Conservation (phyloP, 169 alveolate species). For the Cryptosporidium xiaoi region DNA sequence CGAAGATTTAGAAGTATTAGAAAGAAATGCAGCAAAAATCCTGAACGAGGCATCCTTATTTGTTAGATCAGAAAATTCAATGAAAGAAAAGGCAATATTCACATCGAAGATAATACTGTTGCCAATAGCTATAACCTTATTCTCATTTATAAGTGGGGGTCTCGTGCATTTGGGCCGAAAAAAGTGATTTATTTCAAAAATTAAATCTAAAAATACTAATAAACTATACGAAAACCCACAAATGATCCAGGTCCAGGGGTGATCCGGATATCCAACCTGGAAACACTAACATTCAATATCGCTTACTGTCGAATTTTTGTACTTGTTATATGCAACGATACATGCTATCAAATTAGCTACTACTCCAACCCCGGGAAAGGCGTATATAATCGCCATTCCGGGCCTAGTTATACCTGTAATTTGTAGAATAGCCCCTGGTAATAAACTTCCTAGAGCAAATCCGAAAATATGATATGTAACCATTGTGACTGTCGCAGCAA, state of each 20-base stretch:
- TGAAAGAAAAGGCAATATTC: background rate
- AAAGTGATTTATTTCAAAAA: too few species aligned
- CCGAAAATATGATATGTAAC: conserved; percentile 66
- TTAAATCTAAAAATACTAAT: too few species aligned
- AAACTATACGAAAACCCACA: too few species aligned
- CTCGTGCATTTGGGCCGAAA: too few species aligned
- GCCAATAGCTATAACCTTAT: too few species aligned
- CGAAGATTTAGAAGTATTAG: conserved; percentile 27
- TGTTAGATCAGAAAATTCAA: background rate
- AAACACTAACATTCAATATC: too few species aligned
- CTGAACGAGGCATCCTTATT: background rate
- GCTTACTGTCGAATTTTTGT: background rate
- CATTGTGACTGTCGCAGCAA: conserved; percentile 72
- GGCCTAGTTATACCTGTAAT: conserved; percentile 56
- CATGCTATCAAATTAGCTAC: conserved; percentile 43
- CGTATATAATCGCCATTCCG: conserved; percentile 70
- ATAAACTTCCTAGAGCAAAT: conserved; percentile 71
- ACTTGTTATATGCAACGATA: conserved; percentile 25
- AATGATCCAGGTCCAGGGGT: too few species aligned
- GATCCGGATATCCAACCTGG: too few species aligned
- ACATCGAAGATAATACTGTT: too few species aligned
- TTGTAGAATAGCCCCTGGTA: conserved; percentile 67
- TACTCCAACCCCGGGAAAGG: conserved; percentile 62
- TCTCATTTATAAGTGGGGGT: too few species aligned
- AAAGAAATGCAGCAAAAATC: conserved; percentile 3